A percentile compares a stretch with the other conserved stretches of the same genome.
These are phyloP conservation scores for Lepiota venenata DNA, from an alignment of 768 basidiomycete genomes.

Conservation along the genomic window DNA sequence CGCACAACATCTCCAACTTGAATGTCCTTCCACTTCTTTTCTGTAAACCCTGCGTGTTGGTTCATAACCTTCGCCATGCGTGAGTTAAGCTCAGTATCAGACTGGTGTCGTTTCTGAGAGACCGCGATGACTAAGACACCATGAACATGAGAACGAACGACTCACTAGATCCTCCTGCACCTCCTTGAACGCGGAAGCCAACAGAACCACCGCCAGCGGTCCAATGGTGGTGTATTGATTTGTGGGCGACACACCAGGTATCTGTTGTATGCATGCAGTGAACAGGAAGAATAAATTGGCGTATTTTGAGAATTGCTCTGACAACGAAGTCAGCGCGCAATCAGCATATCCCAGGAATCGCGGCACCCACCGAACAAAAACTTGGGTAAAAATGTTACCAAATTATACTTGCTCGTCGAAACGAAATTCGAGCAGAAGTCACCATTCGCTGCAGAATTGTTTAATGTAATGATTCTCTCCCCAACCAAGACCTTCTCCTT, in stretches of 20 bases:
- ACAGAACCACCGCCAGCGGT: slow-evolving; percentile 82
- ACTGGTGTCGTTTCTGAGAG: slow-evolving; percentile 90
- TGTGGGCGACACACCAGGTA: slow-evolving; percentile 96
- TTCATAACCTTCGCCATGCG: slow-evolving; percentile 75
- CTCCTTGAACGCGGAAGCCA: slow-evolving; percentile 96
- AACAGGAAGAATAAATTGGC: slow-evolving; percentile 99
- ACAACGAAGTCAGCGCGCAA: slow-evolving; percentile 9
- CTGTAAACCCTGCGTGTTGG: slow-evolving; percentile 58
- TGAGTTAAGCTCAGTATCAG: slow-evolving; percentile 88
- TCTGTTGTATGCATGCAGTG: slow-evolving; percentile 96
- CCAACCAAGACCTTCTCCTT: slow-evolving; percentile 62
- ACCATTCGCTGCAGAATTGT: slow-evolving; percentile 63
- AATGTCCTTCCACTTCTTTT: slow-evolving; percentile 86
- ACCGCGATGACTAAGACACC: neutral
- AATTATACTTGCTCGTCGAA: slow-evolving; percentile 93
- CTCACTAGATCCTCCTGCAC: slow-evolving; percentile 89
- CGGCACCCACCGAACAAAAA: slow-evolving; percentile 77
- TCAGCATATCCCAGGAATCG: neutral
- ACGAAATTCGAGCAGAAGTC: slow-evolving; percentile 82
- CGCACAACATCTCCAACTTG: slow-evolving; percentile 91
- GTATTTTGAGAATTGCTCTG: slow-evolving; percentile 98
- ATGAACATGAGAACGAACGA: slow-evolving; percentile 12
- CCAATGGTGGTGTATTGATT: slow-evolving; percentile 93
- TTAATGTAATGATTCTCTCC: slow-evolving; percentile 80
- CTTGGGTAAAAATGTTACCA: slow-evolving; percentile 84